Conservation (phyloP, 345 rosid genomes). For the Raphanus sativus region DNA sequence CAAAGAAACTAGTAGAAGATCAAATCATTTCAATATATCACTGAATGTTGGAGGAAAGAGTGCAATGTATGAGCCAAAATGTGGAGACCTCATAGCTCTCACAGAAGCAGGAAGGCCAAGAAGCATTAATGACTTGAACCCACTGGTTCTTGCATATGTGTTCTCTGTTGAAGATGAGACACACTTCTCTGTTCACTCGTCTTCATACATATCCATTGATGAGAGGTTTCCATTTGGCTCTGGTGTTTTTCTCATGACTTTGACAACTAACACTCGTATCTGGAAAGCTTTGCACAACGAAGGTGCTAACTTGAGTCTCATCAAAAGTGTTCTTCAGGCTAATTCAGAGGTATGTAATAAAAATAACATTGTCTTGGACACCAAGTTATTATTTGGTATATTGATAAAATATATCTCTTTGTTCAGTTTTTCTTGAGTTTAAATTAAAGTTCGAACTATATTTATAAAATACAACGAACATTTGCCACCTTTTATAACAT, state of each 20-base stretch:
- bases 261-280: constrained; percentile 45
- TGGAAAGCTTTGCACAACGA: constrained; percentile 43
- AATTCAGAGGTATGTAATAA: constrained; percentile 25
- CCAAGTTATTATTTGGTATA: not conserved
- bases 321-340: constrained; percentile 33
- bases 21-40: constrained; percentile 22
- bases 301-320: constrained; percentile 25
- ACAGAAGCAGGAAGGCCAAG: constrained; percentile 31
- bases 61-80: constrained; percentile 29
- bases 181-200: constrained; percentile 25
- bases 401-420: not conserved
- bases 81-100: constrained; percentile 44
- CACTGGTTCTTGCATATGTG: constrained; percentile 39
- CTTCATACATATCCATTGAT: constrained; percentile 31
- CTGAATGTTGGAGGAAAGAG: not conserved
- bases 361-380: not conserved
- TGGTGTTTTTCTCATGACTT: constrained; percentile 36
- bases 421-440: not conserved
- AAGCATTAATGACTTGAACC: constrained; percentile 28
- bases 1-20: not conserved
- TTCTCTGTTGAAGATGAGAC: not conserved
- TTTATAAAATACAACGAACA: not conserved
- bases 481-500: not conserved
- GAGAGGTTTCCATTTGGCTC: constrained; percentile 1
- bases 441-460: not conserved